phyloP scores from a whole-genome alignment of 1,139 yeast species.

The Suzukiozyma palmioleophila region DNA sequence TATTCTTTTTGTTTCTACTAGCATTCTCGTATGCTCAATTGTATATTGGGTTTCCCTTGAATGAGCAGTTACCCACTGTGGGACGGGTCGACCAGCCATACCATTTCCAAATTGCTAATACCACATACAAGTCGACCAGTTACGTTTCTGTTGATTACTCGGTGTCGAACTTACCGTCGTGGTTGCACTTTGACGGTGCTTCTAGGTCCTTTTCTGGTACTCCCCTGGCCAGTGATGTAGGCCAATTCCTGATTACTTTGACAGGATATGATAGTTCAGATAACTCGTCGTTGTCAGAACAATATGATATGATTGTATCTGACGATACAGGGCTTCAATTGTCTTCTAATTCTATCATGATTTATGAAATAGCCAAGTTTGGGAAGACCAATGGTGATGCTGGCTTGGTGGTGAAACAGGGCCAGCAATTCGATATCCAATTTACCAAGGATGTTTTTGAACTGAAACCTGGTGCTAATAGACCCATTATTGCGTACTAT shows the following conservation, averaged over 20 bases:
- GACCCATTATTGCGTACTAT: conserved; percentile 61
- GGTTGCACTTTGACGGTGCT: conserved; percentile 69
- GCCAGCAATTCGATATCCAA: conserved; percentile 55
- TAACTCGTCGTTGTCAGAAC: conserved; percentile 39
- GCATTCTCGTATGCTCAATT: conserved; percentile 17
- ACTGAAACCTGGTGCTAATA: conserved; percentile 36
- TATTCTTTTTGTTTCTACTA: conserved; percentile 5
- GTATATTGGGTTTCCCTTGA: conserved; percentile 72
- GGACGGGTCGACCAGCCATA: conserved; percentile 67
- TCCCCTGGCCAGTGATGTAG: conserved; percentile 51
- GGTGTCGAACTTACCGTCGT: conserved; percentile 59
- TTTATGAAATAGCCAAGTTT: conserved; percentile 47
- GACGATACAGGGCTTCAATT: conserved; percentile 48
- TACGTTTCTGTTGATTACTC: conserved; percentile 47
- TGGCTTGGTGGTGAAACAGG: conserved; percentile 73
- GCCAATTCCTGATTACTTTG: conserved; percentile 45
- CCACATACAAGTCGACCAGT: conserved; percentile 59
- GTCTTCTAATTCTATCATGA: conserved; percentile 33
- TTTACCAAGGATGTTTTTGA: conserved; percentile 60
- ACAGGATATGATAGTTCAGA: conserved; percentile 60
- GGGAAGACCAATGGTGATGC: conserved; percentile 71
- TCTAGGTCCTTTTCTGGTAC: conserved; percentile 67
- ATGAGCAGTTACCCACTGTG: conserved; percentile 80
- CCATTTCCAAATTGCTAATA: conserved; percentile 63
- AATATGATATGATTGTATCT: conserved; percentile 60